These are phyloP conservation scores for Silene latifolia DNA, from an alignment of 148 eudicot species.

Conservation along the genomic window DNA sequence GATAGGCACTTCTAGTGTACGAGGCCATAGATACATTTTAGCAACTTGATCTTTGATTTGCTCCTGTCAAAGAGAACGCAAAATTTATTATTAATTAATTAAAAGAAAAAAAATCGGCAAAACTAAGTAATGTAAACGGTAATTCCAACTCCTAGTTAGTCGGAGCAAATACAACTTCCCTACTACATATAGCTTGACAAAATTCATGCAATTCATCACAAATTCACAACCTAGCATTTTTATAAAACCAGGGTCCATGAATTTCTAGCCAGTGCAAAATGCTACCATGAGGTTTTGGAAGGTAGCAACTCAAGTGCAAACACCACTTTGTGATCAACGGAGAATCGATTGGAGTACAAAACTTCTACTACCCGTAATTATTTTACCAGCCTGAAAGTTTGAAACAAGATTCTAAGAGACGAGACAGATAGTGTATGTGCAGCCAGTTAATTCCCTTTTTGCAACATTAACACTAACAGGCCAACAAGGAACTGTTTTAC, in stretches of 20 bases:
- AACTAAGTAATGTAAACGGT: neutral
- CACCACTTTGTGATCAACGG: neutral
- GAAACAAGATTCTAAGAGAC: neutral
- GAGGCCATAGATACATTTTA: constrained; percentile 95
- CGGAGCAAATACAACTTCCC: neutral
- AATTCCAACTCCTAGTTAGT: neutral
- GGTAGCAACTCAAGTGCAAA: neutral
- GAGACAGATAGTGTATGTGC: neutral
- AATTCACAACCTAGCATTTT: neutral
- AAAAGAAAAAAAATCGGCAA: neutral
- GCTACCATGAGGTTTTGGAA: neutral
- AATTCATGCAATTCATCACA: neutral
- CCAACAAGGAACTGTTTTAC: neutral
- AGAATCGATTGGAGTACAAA: neutral
- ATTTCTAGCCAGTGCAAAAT: neutral
- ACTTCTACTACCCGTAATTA: neutral
- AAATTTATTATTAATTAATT: no score
- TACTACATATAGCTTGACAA: neutral
- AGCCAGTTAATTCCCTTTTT: neutral
- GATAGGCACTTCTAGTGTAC: constrained; percentile 74
- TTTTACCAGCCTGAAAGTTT: neutral
- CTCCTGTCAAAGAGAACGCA: constrained; percentile 45
- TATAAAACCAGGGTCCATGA: neutral
- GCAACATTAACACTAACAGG: neutral
- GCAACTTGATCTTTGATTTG: constrained; percentile 81